Percentiles rank a stretch among this genome's conserved stretches.
Conservation (phyloP, 108 stramenopile species). For the Epithemia pelagica region DNA sequence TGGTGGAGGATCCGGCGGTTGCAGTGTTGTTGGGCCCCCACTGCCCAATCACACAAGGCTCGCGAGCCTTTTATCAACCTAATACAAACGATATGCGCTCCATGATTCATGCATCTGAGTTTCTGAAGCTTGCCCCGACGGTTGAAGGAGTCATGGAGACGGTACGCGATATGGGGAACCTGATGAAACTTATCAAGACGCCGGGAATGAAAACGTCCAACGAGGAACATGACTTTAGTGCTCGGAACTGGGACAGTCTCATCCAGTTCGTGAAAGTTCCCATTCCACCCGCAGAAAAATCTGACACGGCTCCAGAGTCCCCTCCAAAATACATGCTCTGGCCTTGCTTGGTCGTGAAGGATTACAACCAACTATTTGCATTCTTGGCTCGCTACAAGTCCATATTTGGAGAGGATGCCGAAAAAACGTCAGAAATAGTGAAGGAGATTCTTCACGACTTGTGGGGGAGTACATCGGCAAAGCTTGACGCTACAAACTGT, state of each 20-base stretch:
- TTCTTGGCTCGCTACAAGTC: not conserved
- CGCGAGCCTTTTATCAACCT: not conserved
- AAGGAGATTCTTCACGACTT: not conserved
- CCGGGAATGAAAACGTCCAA: not conserved
- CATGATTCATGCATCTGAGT: not conserved
- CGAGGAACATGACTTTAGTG: not conserved
- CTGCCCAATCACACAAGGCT: not conserved
- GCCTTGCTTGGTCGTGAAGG: not conserved
- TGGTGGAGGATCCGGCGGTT: constrained; percentile 60
- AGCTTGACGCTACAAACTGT: not conserved
- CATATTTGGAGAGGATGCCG: not conserved
- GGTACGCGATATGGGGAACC: not conserved
- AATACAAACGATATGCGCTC: not conserved
- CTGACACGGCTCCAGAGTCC: too few species aligned
- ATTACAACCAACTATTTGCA: not conserved
- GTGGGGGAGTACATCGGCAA: not conserved
- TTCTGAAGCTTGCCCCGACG: not conserved
- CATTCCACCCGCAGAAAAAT: too few species aligned
- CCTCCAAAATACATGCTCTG: not conserved
- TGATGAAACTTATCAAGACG: not conserved
- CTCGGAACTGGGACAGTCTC: not conserved
- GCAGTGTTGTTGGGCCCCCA: not conserved
- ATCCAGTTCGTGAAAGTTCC: not conserved
- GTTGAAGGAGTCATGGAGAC: not conserved
- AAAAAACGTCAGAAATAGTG: not conserved